Base-by-base conservation (phyloP, 169 alveolate species). In the Plasmodium vinckei region DNA sequence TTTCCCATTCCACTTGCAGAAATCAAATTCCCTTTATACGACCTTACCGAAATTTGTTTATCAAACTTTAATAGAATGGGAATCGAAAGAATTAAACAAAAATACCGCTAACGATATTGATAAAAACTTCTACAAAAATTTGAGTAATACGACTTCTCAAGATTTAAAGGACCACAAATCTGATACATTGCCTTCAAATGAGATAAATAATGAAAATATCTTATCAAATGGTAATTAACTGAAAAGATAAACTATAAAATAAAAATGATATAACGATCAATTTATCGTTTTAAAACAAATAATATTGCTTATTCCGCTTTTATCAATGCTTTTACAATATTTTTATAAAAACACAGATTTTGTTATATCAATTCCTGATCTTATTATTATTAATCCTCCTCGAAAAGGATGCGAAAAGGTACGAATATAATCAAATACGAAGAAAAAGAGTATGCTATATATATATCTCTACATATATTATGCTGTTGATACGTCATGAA, bases 331-430 rank as follows among this genome's bases (percentile, higher is more conserved):
- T 65, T 51, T 44, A 25, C 12, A 33, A 47, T 44, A 1, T 71
- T 10, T 82, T 67, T 21, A 44, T 23, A 61, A n/a, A 51, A 19
- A 42, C n/a, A 17, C 56, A 86, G 91, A 86, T 44, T 86, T 86
- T 70, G 91, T 70, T 10, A 86, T 86, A 47, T 87, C 91, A 59
- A 19, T 69, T n/a, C 91, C 91, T 21, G 87, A 86, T 47, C 33
- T 86, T 19, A 39, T 86, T 21, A 86, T 86, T 19, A 71, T 86
- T 60, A 86, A 86, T 53, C 91, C 91, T 1, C 91, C 91, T 2
- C 53, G 91, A 64, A 86, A 86, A 56, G 91, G 91, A 42, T 86
- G 91, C 33, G 91, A 71, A 86, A 86, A 86, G 53, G 90, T 82
- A 67, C 56, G 60, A 21, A 75, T 5, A 15, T 5, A 13, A 23